Conservation (phyloP, 768 basidiomycete genomes). For the Crassisporium funariophilum region DNA sequence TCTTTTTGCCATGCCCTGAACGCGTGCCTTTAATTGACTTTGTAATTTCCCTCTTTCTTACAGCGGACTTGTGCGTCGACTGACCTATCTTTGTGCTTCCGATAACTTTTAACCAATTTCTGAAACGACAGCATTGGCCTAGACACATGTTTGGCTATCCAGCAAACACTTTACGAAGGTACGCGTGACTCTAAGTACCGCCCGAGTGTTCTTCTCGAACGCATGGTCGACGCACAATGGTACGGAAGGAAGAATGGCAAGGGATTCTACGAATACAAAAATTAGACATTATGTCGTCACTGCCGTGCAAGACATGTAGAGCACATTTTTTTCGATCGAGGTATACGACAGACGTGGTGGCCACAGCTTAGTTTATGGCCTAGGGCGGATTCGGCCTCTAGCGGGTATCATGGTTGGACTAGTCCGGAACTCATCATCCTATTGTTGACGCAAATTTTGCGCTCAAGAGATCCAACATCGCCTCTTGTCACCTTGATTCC, state of each 20-base stretch:
- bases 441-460: no score
- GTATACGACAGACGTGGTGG: no score
- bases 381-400: no score
- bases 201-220: conserved; percentile 83
- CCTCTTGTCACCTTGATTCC: no score
- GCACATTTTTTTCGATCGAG: no score
- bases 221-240: conserved; percentile 98
- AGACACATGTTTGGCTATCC: conserved; percentile 94
- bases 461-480: no score
- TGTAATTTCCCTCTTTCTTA: conserved; percentile 1
- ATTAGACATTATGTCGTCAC: conserved; percentile 11
- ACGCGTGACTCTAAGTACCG: conserved; percentile 96
- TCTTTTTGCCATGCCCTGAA: background rate
- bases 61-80: conserved; percentile 66
- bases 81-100: conserved; percentile 2
- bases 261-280: conserved; percentile 88
- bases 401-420: no score
- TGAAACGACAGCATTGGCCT: conserved; percentile 79
- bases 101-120: conserved; percentile 3
- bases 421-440: no score
- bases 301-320: no score
- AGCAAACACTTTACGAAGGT: conserved; percentile 84
- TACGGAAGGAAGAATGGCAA: conserved; percentile 90
- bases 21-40: background rate
- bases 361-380: no score